Conservation (phyloP, 345 rosid species). For the Linum lewisii region DNA sequence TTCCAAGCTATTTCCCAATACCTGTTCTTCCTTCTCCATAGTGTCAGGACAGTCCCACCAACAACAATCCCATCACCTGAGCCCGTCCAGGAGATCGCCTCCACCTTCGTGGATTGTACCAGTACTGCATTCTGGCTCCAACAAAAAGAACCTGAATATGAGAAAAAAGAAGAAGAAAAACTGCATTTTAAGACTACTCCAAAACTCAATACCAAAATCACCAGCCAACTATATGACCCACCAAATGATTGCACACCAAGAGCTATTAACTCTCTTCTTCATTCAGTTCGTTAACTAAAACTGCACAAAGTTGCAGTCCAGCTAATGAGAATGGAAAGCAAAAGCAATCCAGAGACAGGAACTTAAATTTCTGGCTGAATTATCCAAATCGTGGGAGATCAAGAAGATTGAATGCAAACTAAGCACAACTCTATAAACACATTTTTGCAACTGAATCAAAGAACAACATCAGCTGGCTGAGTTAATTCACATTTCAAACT, state of each 20-base stretch:
- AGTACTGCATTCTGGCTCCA: conserved; percentile 93
- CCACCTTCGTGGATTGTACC: conserved; percentile 57
- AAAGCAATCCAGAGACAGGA: background rate
- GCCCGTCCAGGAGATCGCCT: conserved; percentile 75
- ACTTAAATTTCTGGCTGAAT: too few species aligned
- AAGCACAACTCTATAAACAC: too few species aligned
- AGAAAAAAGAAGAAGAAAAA: conserved; percentile 25
- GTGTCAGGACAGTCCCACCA: conserved; percentile 58
- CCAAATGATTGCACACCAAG: too few species aligned
- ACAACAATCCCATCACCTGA: conserved; percentile 81
- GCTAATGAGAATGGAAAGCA: background rate
- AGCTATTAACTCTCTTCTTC: background rate
- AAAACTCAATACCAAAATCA: conserved; percentile 12
- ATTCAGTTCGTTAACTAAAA: background rate
- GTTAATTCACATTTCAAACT: too few species aligned
- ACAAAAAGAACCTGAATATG: conserved; percentile 97
- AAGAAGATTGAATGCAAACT: too few species aligned
- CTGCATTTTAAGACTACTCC: conserved; percentile 28
- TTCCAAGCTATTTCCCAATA: conserved; percentile 93
- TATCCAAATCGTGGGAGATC: too few species aligned
- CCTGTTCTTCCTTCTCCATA: conserved; percentile 67
- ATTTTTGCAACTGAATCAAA: too few species aligned
- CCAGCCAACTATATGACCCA: background rate
- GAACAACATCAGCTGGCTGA: too few species aligned
- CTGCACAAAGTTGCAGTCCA: background rate